These are phyloP conservation scores for Elsinoe batatas DNA, from an alignment of 2,329 filamentous ascomycete genomes.

Conservation along the genomic window DNA sequence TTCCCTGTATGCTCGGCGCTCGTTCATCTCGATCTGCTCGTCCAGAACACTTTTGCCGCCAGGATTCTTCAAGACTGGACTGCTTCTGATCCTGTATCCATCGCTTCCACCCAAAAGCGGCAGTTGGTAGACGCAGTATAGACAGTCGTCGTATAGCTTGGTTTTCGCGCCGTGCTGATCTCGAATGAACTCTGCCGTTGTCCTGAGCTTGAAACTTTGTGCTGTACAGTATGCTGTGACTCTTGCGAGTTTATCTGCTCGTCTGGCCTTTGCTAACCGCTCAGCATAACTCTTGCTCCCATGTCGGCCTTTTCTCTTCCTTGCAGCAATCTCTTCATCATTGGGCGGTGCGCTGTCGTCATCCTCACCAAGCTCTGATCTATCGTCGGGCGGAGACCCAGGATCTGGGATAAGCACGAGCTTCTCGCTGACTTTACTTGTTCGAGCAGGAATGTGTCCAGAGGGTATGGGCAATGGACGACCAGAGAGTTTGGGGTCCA, in stretches of 20 bases:
- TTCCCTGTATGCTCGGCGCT: conserved; percentile 78
- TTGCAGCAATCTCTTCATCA: conserved; percentile 57
- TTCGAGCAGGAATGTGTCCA: conserved; percentile 63
- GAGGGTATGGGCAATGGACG: conserved; percentile 41
- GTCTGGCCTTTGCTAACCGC: conserved; percentile 74
- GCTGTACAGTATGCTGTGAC: conserved; percentile 96
- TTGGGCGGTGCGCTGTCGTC: conserved; percentile 50
- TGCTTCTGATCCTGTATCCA: conserved; percentile 79
- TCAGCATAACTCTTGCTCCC: conserved; percentile 86
- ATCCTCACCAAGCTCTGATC: conserved; percentile 51
- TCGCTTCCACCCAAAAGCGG: conserved; percentile 77
- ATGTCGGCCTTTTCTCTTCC: conserved; percentile 50
- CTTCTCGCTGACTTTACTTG: conserved; percentile 92
- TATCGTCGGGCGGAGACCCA: conserved; percentile 37
- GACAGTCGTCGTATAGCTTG: conserved; percentile 94
- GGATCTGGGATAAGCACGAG: conserved; percentile 84
- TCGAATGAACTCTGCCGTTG: conserved; percentile 79
- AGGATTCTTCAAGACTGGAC: conserved; percentile 83
- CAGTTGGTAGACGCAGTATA: conserved; percentile 91
- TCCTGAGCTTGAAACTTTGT: conserved; percentile 80
- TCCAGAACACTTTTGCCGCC: conserved; percentile 89
- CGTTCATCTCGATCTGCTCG: conserved; percentile 90
- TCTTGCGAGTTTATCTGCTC: conserved; percentile 62
- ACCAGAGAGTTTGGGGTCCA: conserved; percentile 47
- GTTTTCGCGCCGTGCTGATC: conserved; percentile 83